Conservation (phyloP, 192 early-diverging fungal genomes). For the Coemansia sp. region DNA sequence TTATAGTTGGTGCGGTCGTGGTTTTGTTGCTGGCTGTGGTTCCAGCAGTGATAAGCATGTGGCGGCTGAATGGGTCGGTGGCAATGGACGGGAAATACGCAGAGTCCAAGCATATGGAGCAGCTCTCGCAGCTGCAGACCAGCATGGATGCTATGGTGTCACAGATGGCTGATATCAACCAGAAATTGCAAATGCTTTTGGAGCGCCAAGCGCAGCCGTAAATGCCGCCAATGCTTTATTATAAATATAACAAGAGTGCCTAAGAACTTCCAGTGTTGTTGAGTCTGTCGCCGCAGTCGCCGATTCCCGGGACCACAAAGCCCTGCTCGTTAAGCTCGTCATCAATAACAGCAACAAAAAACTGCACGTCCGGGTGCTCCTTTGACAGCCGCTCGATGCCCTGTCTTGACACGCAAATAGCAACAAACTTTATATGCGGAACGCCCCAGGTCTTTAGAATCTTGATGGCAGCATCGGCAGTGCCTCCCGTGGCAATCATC, state of each 20-base stretch:
- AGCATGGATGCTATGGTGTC: slow-evolving; percentile 26
- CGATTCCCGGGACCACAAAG: slow-evolving; percentile 61
- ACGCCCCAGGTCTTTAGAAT: slow-evolving; percentile 79
- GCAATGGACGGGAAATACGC: neutral
- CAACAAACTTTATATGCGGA: slow-evolving; percentile 66
- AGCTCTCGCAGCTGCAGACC: slow-evolving; percentile 19
- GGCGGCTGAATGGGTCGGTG: slow-evolving; percentile 11
- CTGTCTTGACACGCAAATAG: slow-evolving; percentile 56
- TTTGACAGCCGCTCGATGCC: slow-evolving; percentile 50
- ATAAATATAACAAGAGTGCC: neutral
- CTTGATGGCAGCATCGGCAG: slow-evolving; percentile 71
- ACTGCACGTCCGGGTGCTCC: slow-evolving; percentile 57
- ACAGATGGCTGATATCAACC: slow-evolving; percentile 22
- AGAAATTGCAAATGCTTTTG: slow-evolving; percentile 21
- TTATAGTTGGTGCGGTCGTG: slow-evolving; percentile 9
- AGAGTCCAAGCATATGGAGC: slow-evolving; percentile 1
- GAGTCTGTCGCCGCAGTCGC: slow-evolving; percentile 70
- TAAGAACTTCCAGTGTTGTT: slow-evolving; percentile 44
- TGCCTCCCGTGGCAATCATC: slow-evolving; percentile 78
- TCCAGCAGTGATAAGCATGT: slow-evolving; percentile 19
- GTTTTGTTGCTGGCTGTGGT: slow-evolving; percentile 14
- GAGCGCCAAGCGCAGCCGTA: neutral
- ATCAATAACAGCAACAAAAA: slow-evolving; percentile 61
- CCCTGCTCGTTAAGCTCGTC: slow-evolving; percentile 58
- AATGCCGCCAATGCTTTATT: neutral